A percentile compares a stretch with the other conserved stretches of the same genome.
Evolutionary conservation across 805 yeast genomes (phyloP).

Genomic region (Jamesozyma rosinii): DNA sequence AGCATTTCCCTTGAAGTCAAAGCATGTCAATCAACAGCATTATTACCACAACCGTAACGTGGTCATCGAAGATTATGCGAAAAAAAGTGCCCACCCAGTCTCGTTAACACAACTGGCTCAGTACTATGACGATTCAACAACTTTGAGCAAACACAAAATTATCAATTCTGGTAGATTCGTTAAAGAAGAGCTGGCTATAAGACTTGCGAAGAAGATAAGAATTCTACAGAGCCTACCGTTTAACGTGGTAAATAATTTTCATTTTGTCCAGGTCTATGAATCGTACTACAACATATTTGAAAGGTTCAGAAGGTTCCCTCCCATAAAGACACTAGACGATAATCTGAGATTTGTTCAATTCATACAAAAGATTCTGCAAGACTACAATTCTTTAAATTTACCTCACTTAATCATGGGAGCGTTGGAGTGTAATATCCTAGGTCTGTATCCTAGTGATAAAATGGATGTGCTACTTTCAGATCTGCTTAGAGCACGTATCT

Average conservation of each 20-base stretch:
- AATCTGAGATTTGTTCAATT: conserved; percentile 64
- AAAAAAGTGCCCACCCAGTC: conserved; percentile 75
- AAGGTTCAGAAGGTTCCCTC: conserved; percentile 64
- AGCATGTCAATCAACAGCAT: conserved; percentile 56
- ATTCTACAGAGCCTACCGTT: conserved; percentile 79
- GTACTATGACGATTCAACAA: conserved; percentile 56
- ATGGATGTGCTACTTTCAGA: conserved; percentile 69
- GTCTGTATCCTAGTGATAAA: conserved; percentile 47
- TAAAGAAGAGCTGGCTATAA: conserved; percentile 69
- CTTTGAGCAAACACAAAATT: conserved; percentile 65
- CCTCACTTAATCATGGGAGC: conserved; percentile 93
- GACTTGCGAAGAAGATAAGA: conserved; percentile 71
- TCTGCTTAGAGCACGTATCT: conserved; percentile 74
- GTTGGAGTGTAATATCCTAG: conserved; percentile 60
- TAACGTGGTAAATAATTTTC: conserved; percentile 75
- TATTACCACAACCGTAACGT: conserved; percentile 55
- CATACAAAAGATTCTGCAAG: conserved; percentile 52
- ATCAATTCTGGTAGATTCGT: conserved; percentile 83
- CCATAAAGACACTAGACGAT: conserved; percentile 60
- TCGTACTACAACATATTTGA: conserved; percentile 83
- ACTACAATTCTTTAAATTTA: conserved; percentile 69
- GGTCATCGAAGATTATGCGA: conserved; percentile 23
- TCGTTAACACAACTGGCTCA: conserved; percentile 84
- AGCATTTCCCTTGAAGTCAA: conserved; percentile 36
- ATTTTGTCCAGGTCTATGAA: conserved; percentile 80